Evolutionary conservation across 2,329 filamentous ascomycete species (phyloP), one percentile per base, ranked within the genome.

Genomic region (Trematosphaeria pertusa): DNA sequence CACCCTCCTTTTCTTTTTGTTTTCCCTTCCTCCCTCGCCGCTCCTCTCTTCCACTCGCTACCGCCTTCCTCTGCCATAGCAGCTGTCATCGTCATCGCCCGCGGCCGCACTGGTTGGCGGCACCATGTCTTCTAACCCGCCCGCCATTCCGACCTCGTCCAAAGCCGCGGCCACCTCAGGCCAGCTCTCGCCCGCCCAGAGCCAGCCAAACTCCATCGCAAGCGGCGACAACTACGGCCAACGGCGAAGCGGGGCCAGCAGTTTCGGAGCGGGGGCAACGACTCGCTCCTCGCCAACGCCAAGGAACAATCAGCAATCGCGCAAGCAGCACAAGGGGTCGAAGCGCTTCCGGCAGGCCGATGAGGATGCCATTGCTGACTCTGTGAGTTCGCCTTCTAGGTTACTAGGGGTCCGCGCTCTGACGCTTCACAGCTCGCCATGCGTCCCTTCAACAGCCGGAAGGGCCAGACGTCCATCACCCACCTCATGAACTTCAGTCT

Each of bases 391-490:
- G 10, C 19, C 5, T 39, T 12, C 8, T n/a, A n/a, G n/a, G n/a
- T n/a, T n/a, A n/a, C n/a, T n/a, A n/a, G n/a, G n/a, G n/a, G n/a
- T n/a, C n/a, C n/a, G n/a, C 12, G 24, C 8, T 28, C 59, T 64
- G 55, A 64, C 46, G 31, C 35, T 5, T 32, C 59, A 58, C 61
- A 81, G 83, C 79, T 79, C 73, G 81, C 79, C 74, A 87, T 86
- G 81, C 81, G 75, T 69, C 82, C 82, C 42, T 79, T 82, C 50
- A 85, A 76, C 60, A 85, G 85, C 62, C 87, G 94, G 48, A 90
- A 94, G 63, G 94, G 94, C 43, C 93, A 97, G 73, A 97, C 91
- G 43, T 96, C 90, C 64, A 99, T 99, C 69, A 97, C 94, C 31
- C 94, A 99, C 73, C 77, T 99, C 46, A 89, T 99, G 81, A 93